Evolutionary conservation across 169 alveolate genomes (phyloP).

Genomic region (Plasmodium billcollinsi): DNA sequence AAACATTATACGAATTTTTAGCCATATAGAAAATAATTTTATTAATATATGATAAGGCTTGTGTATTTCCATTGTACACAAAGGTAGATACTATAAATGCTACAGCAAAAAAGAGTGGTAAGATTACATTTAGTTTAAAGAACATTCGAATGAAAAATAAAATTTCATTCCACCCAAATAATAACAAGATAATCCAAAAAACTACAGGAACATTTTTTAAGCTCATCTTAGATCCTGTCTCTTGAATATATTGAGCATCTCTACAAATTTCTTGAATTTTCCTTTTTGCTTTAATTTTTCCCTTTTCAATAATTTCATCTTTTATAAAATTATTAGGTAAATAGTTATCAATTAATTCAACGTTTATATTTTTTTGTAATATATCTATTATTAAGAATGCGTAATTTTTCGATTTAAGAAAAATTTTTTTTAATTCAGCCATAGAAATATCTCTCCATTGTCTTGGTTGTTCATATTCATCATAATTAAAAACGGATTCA

Average conservation of each 20-base stretch:
- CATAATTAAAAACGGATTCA: conserved; percentile 75
- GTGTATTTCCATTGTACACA: conserved; percentile 75
- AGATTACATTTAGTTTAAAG: conserved; percentile 79
- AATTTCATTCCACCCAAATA: conserved; percentile 86
- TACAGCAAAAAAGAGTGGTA: conserved; percentile 78
- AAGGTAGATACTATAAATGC: conserved; percentile 71
- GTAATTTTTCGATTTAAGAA: conserved; percentile 61
- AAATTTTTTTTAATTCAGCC: conserved; percentile 52
- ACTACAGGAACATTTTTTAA: conserved; percentile 85
- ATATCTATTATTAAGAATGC: conserved; percentile 72
- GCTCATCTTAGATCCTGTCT: conserved; percentile 75
- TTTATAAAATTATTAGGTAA: conserved; percentile 58
- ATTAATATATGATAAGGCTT: conserved; percentile 19
- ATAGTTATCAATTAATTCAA: conserved; percentile 69
- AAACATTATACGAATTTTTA: conserved; percentile 56
- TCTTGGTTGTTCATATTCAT: conserved; percentile 78
- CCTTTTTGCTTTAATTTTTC: conserved; percentile 62
- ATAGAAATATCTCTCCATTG: conserved; percentile 74
- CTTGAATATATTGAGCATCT: conserved; percentile 79
- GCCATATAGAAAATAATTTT: conserved; percentile 29
- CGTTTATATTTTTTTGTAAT: conserved; percentile 62
- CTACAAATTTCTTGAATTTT: conserved; percentile 77
- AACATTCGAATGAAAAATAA: conserved; percentile 69
- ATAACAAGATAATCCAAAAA: conserved; percentile 82
- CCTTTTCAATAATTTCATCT: conserved; percentile 61